Base-by-base conservation (phyloP, 306 rosid genomes). In the Ochetophila trinervis region DNA sequence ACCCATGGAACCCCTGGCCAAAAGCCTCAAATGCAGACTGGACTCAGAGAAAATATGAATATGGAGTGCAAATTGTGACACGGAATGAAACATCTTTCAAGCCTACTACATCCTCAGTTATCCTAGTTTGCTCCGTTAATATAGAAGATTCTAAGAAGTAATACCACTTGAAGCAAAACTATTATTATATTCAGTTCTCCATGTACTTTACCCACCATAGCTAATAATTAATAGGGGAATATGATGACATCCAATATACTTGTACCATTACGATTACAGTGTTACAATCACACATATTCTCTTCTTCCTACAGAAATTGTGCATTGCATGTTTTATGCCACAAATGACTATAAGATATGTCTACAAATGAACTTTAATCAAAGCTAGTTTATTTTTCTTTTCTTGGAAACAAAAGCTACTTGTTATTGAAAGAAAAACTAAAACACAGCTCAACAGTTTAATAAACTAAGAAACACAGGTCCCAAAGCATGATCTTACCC, bases 401-500 rank as follows among this genome's bases (percentile, higher is more conserved):
- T 12, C 2, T 40, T 9, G 45, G 12, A 9, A 10, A 12, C 45
- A 40, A 40, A 40, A 40, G 14, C 45, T 40, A 40, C 12, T 40
- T 40, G 14, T 40, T 5, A 9, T 42, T 42, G 62, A 66, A 55
- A n/a, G 36, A 40, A 55, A 37, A 19, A 55, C 4, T 16, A 55
- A 14, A 51, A 64, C 30, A 64, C 50, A 37, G 36, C 47, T 18
- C 30, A 47, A 63, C 37, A 56, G 4, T 18, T 44, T 15, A 62
- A 14, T 21, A 36, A 40, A 40, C 8, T 40, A 40, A 40, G 45
- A 40, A 9, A 10, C 45, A 40, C 11, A 40, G 45, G 23, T 2
- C 14, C 47, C 40, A 56, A 27, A 64, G 42, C 60, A 50, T 68
- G 66, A 67, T 74, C 90, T 70, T 78, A 94, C 99, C 88, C 90